These are phyloP conservation scores for California macrophylla DNA, from an alignment of 441 rosid species.

Conservation along the genomic window DNA sequence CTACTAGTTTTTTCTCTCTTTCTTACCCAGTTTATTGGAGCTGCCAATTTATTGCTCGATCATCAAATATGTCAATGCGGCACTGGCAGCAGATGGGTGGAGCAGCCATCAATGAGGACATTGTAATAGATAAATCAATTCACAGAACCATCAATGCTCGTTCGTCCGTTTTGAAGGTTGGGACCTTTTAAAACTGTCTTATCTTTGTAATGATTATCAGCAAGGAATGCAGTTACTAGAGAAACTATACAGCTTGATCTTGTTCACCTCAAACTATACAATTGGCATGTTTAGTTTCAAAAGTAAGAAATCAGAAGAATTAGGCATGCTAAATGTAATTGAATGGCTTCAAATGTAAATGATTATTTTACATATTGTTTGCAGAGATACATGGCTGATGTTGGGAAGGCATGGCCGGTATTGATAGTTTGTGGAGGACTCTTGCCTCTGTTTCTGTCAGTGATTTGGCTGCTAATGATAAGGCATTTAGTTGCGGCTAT, in stretches of 20 bases:
- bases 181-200: constrained; percentile 10
- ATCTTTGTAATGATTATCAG: constrained; percentile 13
- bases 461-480: constrained; percentile 82
- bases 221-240: neutral
- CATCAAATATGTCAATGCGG: constrained; percentile 67
- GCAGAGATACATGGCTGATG: constrained; percentile 93
- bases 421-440: constrained; percentile 91
- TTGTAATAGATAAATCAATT: constrained; percentile 74
- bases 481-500: constrained; percentile 88
- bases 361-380: constrained; percentile 11
- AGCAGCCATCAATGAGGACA: constrained; percentile 66
- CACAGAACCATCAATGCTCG: constrained; percentile 71
- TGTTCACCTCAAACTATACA: constrained; percentile 2
- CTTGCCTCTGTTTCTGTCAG: constrained; percentile 72
- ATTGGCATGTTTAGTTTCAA: neutral
- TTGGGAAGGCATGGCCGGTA: constrained; percentile 87
- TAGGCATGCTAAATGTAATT: neutral
- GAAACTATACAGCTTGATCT: neutral
- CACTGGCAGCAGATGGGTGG: constrained; percentile 97
- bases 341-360: neutral
- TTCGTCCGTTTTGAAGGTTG: constrained; percentile 85
- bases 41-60: constrained; percentile 82
- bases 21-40: constrained; percentile 68
- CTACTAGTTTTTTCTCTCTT: constrained; percentile 1
- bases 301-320: neutral